Percentiles rank a stretch among this genome's conserved stretches.
These are phyloP conservation scores for Dalbergia cultrata DNA, from an alignment of 306 rosid species.

Conservation along the genomic window DNA sequence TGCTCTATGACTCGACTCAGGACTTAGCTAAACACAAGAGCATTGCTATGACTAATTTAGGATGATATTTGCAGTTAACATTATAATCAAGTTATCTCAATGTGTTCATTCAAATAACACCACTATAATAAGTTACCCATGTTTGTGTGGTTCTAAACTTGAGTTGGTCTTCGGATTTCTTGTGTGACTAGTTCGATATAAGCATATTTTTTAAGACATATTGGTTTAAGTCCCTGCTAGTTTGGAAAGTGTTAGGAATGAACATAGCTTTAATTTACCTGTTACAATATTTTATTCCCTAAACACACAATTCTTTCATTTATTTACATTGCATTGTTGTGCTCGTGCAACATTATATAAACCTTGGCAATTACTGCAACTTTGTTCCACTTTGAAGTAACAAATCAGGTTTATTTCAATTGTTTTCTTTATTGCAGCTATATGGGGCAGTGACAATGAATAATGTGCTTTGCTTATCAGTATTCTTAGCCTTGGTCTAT, in stretches of 20 bases:
- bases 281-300: neutral
- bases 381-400: neutral
- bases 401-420: neutral
- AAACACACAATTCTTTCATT: neutral
- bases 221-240: too few relatives aligned
- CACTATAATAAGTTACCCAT: neutral
- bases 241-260: too few relatives aligned
- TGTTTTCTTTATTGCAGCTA: constrained; percentile 61
- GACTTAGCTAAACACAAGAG: neutral
- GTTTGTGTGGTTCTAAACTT: neutral
- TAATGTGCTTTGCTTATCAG: constrained; percentile 90
- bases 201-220: too few relatives aligned
- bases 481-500: constrained; percentile 90
- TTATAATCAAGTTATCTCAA: neutral
- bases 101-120: constrained; percentile 16
- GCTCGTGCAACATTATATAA: too few relatives aligned
- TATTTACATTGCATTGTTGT: neutral
- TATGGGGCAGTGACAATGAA: constrained; percentile 96
- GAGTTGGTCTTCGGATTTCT: too few relatives aligned
- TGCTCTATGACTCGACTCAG: neutral
- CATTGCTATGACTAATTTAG: neutral
- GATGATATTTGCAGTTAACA: neutral
- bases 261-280: too few relatives aligned
- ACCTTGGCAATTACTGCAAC: too few relatives aligned
- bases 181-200: too few relatives aligned